Evolutionary conservation across 768 basidiomycete genomes (phyloP).

Genomic region (Dioszegia hungarica): DNA sequence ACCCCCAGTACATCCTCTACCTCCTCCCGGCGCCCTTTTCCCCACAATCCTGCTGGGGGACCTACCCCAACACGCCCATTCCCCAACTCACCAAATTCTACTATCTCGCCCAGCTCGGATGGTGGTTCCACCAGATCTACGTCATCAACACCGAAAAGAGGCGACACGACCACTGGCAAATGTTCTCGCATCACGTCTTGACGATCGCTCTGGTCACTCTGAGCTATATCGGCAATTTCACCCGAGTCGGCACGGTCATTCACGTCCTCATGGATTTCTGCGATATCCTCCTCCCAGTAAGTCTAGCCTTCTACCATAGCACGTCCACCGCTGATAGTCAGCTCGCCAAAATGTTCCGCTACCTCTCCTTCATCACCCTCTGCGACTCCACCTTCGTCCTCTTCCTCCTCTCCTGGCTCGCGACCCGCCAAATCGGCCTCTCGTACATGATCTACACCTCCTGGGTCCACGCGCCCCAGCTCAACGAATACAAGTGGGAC

Average conservation of each 20-base stretch:
- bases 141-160: conserved; percentile 88
- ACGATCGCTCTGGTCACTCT: conserved; percentile 69
- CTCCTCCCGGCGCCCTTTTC: conserved; percentile 63
- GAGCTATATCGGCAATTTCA: conserved; percentile 79
- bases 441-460: conserved; percentile 63
- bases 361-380: conserved; percentile 61
- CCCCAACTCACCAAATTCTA: conserved; percentile 82
- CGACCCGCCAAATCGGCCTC: conserved; percentile 83
- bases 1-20: conserved; percentile 70
- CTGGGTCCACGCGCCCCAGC: conserved; percentile 54
- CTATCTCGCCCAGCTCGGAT: conserved; percentile 77
- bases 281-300: conserved; percentile 84
- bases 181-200: conserved; percentile 93
- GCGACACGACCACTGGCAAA: conserved; percentile 88
- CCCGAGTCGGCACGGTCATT: conserved; percentile 80
- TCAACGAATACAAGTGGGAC: conserved; percentile 60
- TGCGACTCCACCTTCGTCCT: conserved; percentile 72
- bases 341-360: conserved; percentile 91
- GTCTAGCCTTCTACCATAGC: conserved; percentile 44
- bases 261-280: conserved; percentile 91
- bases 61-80: conserved; percentile 76
- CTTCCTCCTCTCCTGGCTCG: conserved; percentile 85
- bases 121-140: conserved; percentile 86
- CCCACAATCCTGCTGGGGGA: conserved; percentile 65
- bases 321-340: conserved; percentile 41